Evolutionary conservation across 176 grass and related monocot genomes (phyloP), one percentile per base, ranked within the genome.

Genomic region (Puccinellia tenuiflora): DNA sequence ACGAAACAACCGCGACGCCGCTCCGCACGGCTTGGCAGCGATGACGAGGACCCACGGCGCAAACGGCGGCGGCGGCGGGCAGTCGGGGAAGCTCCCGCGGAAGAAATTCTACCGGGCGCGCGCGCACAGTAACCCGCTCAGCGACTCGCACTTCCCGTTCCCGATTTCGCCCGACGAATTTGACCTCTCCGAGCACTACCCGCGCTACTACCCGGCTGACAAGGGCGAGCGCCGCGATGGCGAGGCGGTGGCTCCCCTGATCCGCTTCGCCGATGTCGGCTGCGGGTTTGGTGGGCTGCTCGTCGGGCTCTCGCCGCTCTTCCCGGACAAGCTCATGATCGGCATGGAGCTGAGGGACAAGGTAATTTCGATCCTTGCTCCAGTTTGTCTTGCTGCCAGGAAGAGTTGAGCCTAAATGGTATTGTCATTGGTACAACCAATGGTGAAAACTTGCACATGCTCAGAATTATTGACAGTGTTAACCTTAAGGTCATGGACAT

Each of bases 341-440:
- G 96, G 96, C 61, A 99, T 99, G 96, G 91, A 98, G 83, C 90
- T 98, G 0, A 90, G 92, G 74, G 96, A 98, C 48, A 98, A 95
- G 92, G 96, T 91, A 85, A 68, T 55, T 4, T 28, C 47, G 8
- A 61, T 35, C 15, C 26, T 4, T 43, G 42, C 29, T 54, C 4
- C 42, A 18, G 5, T 45, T 84, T 63, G 0, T 22, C 48, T 87
- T 25, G 35, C 21, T 39, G 26, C 31, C n/a, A 18, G 24, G 42
- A 47, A 21, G 3, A 68, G 15, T 28, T 80, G 26, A 57, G 1
- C 16, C 37, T 38, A 1, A 83, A 78, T 9, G 2, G 3, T 39
- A 34, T 39, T n/a, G 69, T 56, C 28, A 37, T 61, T 15, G 14
- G 6, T 26, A 77, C 34, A 72, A 25, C 0, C 4, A 3, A 24